Evolutionary conservation across 495 filamentous ascomycete genomes (phyloP).

Genomic region (Aspergillus carlsbadensis): DNA sequence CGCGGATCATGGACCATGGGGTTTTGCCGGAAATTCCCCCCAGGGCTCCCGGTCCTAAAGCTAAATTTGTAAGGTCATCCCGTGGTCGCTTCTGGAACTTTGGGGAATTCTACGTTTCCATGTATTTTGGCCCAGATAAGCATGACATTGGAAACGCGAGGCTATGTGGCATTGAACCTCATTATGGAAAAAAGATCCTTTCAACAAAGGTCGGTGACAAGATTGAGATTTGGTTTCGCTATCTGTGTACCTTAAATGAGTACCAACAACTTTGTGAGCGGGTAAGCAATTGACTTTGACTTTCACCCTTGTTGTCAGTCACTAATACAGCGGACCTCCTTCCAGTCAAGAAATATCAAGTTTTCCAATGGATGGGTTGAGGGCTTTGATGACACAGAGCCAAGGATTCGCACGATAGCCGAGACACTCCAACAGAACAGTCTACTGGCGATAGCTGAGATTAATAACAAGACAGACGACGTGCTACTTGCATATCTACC

Average conservation of each 20-base stretch:
- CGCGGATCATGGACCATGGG: neutral
- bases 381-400: constrained; percentile 34
- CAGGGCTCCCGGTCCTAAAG: neutral
- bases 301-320: neutral
- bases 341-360: neutral
- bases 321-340: neutral
- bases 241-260: constrained; percentile 35
- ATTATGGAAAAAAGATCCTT: constrained; percentile 22
- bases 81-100: constrained; percentile 18
- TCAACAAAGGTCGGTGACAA: constrained; percentile 19
- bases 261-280: constrained; percentile 28
- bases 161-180: constrained; percentile 33
- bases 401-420: constrained; percentile 25
- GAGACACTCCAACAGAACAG: constrained; percentile 26
- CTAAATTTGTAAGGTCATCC: neutral
- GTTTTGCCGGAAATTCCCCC: neutral
- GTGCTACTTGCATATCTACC: constrained; percentile 32
- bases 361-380: constrained; percentile 35
- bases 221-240: constrained; percentile 41
- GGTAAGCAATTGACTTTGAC: constrained; percentile 25
- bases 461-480: neutral
- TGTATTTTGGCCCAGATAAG: constrained; percentile 39
- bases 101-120: constrained; percentile 24
- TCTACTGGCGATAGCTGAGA: constrained; percentile 27
- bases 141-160: constrained; percentile 35